Conservation (phyloP, 352 stramenopile genomes). For the Pythium insidiosum region DNA sequence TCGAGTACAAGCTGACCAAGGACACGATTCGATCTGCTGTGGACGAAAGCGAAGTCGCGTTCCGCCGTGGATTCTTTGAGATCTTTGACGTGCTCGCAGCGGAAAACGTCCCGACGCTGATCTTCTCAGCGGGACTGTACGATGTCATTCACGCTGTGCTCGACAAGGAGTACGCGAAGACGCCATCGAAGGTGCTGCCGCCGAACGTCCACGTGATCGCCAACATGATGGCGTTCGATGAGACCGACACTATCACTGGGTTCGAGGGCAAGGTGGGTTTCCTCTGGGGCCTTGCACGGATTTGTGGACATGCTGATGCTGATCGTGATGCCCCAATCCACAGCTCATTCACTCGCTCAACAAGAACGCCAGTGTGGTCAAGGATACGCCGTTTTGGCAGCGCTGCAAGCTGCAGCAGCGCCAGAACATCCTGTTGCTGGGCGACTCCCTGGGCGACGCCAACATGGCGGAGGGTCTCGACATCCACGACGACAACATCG, state of each 20-base stretch:
- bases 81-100: slow-evolving; percentile 47
- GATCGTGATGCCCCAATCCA: no score
- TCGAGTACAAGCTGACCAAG: slow-evolving; percentile 46
- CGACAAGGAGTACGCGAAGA: slow-evolving; percentile 24
- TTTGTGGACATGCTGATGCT: no score
- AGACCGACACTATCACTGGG: slow-evolving; percentile 25
- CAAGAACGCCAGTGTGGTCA: slow-evolving; percentile 65
- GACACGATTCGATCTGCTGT: slow-evolving; percentile 37
- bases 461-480: slow-evolving; percentile 50
- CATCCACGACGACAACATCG: slow-evolving; percentile 34
- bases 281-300: no score
- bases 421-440: slow-evolving; percentile 56
- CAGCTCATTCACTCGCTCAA: slow-evolving; percentile 67
- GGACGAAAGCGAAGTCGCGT: slow-evolving; percentile 32
- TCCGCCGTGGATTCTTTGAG: slow-evolving; percentile 51
- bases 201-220: slow-evolving; percentile 64
- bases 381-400: slow-evolving; percentile 51
- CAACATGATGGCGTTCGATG: slow-evolving; percentile 71
- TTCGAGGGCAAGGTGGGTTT: slow-evolving; percentile 39
- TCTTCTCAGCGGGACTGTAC: slow-evolving; percentile 64
- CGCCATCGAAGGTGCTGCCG: slow-evolving; percentile 6
- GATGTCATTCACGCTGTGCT: slow-evolving; percentile 69
- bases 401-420: slow-evolving; percentile 38
- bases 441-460: slow-evolving; percentile 54
- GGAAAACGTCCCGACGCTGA: slow-evolving; percentile 59